phyloP scores from a whole-genome alignment of 495 filamentous ascomycete species.

The Talaromyces ruber region DNA sequence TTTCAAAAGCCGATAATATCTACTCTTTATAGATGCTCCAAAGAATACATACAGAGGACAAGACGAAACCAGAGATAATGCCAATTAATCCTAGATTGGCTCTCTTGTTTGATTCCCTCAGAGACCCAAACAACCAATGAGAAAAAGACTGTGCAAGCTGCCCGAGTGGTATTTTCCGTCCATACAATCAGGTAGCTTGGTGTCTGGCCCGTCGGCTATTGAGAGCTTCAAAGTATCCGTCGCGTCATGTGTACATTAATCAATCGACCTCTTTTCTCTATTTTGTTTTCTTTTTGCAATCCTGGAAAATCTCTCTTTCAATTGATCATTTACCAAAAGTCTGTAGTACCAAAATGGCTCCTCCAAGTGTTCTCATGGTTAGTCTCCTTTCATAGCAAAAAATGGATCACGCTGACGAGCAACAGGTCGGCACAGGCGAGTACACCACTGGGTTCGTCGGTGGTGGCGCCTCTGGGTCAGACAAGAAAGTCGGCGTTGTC shows the following conservation, averaged over 20 bases:
- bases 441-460: constrained; percentile 92
- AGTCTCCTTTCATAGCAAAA: constrained; percentile 9
- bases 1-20: not conserved
- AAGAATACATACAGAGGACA: not conserved
- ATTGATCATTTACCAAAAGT: not conserved
- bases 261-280: not conserved
- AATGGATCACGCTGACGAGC: constrained; percentile 7
- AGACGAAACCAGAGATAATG: not conserved
- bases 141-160: not conserved
- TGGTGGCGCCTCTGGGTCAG: constrained; percentile 64
- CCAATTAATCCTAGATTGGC: not conserved
- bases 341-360: constrained; percentile 46
- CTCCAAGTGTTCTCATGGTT: constrained; percentile 85
- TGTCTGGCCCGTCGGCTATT: constrained; percentile 1
- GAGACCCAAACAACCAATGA: not conserved
- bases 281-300: not conserved
- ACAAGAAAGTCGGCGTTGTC: constrained; percentile 92
- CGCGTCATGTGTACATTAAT: not conserved
- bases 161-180: constrained; percentile 1
- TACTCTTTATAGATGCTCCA: not conserved
- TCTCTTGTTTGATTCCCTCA: not conserved
- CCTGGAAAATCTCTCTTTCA: not conserved
- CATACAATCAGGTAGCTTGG: not conserved
- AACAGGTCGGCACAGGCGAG: constrained; percentile 79
- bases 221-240: constrained; percentile 1